Conservation (phyloP, 371 early-diverging fungal genomes). For the Smittium culicis region DNA sequence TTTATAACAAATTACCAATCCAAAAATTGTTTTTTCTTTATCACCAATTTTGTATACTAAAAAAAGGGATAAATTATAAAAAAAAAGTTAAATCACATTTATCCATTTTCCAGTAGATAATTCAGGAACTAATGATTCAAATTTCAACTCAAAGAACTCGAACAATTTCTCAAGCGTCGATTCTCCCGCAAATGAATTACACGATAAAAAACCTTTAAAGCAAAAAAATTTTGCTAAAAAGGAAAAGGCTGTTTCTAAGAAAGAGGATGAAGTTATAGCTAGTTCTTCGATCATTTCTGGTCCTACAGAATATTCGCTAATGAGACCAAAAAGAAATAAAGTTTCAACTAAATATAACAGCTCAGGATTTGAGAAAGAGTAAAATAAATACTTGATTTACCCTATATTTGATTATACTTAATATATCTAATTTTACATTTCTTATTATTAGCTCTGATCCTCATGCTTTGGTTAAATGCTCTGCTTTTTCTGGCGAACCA, state of each 20-base stretch:
- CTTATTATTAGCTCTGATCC: conserved; percentile 40
- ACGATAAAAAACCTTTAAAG: not conserved
- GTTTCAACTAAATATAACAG: conserved; percentile 6
- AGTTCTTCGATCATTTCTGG: not conserved
- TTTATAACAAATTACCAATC: too few species aligned
- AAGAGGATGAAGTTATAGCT: not conserved
- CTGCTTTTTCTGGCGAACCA: conserved; percentile 53
- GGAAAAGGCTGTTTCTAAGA: not conserved
- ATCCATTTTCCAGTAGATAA: not conserved
- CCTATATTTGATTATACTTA: too few species aligned
- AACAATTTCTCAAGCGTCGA: too few species aligned
- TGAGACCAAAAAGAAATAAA: conserved; percentile 26
- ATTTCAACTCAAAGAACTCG: too few species aligned
- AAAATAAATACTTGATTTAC: too few species aligned
- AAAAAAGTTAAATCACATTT: not conserved
- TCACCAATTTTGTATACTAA: not conserved
- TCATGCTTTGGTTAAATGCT: conserved; percentile 68
- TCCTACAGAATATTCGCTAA: conserved; percentile 30
- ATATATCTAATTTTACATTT: too few species aligned
- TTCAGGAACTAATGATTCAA: not conserved
- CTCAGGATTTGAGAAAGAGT: not conserved
- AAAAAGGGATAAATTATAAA: not conserved
- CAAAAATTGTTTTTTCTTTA: too few species aligned
- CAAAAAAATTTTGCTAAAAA: not conserved
- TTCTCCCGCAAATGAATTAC: too few species aligned